Base-by-base conservation (phyloP, 2,329 filamentous ascomycete genomes). In the Aspergillus ruber region DNA sequence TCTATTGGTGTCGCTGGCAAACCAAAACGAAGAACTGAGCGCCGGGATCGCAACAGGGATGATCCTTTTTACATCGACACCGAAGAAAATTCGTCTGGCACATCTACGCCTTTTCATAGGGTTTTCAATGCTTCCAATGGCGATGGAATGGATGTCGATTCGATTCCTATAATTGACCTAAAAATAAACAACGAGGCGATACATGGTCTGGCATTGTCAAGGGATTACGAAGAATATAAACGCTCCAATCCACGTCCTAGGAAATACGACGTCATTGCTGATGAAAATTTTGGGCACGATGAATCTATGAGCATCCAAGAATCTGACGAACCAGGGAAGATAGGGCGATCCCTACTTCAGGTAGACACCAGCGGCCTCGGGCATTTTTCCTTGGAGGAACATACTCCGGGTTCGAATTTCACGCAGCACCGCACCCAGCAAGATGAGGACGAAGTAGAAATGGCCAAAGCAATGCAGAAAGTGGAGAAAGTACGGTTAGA, bases 101-200 rank as follows among this genome's bases (percentile, higher is more conserved):
- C 79, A 5, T 85, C 85, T 0, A 91, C 87, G 1, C 88, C 88
- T 0, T 83, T 93, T 43, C 86, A 91, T 60, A 86, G 82, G 54
- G 88, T 93, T 48, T 73, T 87, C 3, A 78, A 82, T 49, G 82
- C 77, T 49, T 82, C 82, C 48, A 90, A 91, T 61, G 85, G 84
- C 2, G 83, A 85, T 2, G 85, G 87, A 40, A 73, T 97, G 7
- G 91, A 98, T 63, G 85, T 98, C 39, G 93, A 98, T 67, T 82
- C 88, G 2, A 98, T 98, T 58, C 93, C 93, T 2, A 91, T 98
- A 59, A 93, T 98, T 83, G 84, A 95, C 63, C 77, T 98, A 42
- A 84, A 94, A 52, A 78, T 96, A 6, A 83, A 84, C 27, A 79
- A 78, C 50, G 65, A 77, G 7, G 68, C 66, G 23, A 51, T 49